Evolutionary conservation across 2,329 filamentous ascomycete genomes (phyloP), one percentile per base, ranked within the genome.

Genomic region (Cladosporium sp.): DNA sequence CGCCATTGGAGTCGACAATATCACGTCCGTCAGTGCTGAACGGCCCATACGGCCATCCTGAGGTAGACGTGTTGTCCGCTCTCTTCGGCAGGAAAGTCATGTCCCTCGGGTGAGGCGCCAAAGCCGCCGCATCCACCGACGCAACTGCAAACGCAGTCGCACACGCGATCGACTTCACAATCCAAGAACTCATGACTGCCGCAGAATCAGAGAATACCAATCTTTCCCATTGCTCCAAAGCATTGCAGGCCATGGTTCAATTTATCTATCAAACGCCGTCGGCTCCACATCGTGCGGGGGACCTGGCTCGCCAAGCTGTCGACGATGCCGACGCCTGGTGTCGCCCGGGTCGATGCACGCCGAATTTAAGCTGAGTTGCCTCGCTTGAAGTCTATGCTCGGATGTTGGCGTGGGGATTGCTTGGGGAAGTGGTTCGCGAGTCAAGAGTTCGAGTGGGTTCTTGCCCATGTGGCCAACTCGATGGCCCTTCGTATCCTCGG

Each of bases 1-100:
- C 59, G 37, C 57, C 56, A 31, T 53, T 57, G 11, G 53, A 46
- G 16, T 62, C 57, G 19, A 61, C 52, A 19, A 61, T 57, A 37
- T 61, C 52, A 9, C 58, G 54, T 9, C 65, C 67, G 28, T 58
- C 53, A 11, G 68, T 69, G 35, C 61, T 66, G 44, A 68, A 69
- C 6, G 67, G 67, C 48, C 67, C 68, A 59, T 68, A 56, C 7
- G 59, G 59, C 57, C 59, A 62, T 43, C 53, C 52, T 9, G 48
- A 50, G 14, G 48, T 10, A 31, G 48, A 50, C 13, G 41, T 43
- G 10, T 50, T 50, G 2, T 43, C 48, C 11, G 40, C 40, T 22
- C 48, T 16, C 18, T 33, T 16, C 19, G 48, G 48, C 28, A 50
- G 16, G n/a, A 43, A 50, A 11, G 48, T 50, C 48, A 50, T 50